Evolutionary conservation across 208 protist genomes (phyloP).

Genomic region (Acanthamoeba lenticulata): DNA sequence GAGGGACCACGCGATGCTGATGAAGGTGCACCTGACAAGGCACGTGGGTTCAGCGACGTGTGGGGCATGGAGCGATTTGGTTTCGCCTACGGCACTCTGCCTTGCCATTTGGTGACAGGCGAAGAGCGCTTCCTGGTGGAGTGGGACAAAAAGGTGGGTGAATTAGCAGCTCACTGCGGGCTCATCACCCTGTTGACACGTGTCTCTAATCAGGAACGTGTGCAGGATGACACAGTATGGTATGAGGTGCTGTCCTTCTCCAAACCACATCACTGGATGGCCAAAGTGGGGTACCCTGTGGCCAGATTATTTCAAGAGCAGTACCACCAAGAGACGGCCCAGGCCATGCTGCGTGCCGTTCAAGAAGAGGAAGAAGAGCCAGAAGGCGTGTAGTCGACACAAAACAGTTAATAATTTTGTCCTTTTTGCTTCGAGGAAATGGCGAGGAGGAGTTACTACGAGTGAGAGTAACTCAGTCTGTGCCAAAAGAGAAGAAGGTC

Average conservation of each 20-base stretch:
- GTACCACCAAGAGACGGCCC: neutral
- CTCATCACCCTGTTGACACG: neutral
- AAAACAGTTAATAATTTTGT: no score
- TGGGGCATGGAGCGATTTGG: constrained; percentile 40
- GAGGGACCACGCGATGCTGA: neutral
- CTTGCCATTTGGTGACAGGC: constrained; percentile 28
- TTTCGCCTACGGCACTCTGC: constrained; percentile 45
- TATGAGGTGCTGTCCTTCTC: constrained; percentile 60
- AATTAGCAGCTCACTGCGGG: neutral
- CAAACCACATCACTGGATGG: constrained; percentile 50
- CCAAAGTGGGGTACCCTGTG: constrained; percentile 52
- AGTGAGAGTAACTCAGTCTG: no score
- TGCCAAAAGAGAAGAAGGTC: no score
- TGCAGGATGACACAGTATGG: constrained; percentile 33
- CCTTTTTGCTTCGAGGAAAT: neutral
- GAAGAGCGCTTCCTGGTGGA: constrained; percentile 50
- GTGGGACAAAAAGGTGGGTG: constrained; percentile 21
- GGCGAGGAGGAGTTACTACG: no score
- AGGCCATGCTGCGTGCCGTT: neutral
- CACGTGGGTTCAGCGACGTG: neutral
- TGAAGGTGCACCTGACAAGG: neutral
- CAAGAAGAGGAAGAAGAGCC: neutral
- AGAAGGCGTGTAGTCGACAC: neutral
- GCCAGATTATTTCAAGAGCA: constrained; percentile 17
- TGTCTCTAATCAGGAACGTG: neutral